Conservation (phyloP, 2,329 filamentous ascomycete species). For the Ophiosphaerella herpotricha region DNA sequence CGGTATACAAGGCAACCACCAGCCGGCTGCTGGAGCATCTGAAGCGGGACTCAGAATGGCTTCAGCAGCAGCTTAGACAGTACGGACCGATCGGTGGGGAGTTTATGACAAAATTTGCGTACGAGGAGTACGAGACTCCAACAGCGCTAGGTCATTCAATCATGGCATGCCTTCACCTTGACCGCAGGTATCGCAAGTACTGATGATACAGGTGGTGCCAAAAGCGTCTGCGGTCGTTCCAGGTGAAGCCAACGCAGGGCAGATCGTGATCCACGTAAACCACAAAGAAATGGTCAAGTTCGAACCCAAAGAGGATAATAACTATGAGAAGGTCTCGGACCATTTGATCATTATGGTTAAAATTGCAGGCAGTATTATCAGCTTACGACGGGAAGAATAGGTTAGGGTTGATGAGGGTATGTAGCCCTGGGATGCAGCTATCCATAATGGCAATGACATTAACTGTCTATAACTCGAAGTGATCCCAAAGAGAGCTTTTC, state of each 20-base stretch:
- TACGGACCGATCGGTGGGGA: constrained; percentile 43
- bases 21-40: constrained; percentile 37
- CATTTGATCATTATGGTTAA: constrained; percentile 22
- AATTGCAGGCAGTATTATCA: constrained; percentile 4
- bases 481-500: not conserved
- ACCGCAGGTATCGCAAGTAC: too few species aligned
- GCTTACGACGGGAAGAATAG: not conserved
- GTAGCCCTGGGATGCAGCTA: constrained; percentile 3
- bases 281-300: constrained; percentile 46
- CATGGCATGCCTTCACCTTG: constrained; percentile 16
- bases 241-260: constrained; percentile 38
- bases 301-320: constrained; percentile 22
- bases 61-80: constrained; percentile 44
- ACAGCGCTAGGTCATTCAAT: constrained; percentile 28
- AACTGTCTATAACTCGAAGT: not conserved
- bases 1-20: constrained; percentile 39
- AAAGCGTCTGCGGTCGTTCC: constrained; percentile 44
- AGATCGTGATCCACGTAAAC: constrained; percentile 39
- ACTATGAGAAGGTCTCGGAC: constrained; percentile 24
- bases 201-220: constrained; percentile 37
- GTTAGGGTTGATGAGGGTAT: constrained; percentile 18
- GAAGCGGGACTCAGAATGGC: constrained; percentile 42
- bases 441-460: too few species aligned
- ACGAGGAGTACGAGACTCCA: constrained; percentile 36
- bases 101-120: constrained; percentile 44